Base-by-base conservation (phyloP, 257 asterid genomes). In the Marsdenia floribunda region DNA sequence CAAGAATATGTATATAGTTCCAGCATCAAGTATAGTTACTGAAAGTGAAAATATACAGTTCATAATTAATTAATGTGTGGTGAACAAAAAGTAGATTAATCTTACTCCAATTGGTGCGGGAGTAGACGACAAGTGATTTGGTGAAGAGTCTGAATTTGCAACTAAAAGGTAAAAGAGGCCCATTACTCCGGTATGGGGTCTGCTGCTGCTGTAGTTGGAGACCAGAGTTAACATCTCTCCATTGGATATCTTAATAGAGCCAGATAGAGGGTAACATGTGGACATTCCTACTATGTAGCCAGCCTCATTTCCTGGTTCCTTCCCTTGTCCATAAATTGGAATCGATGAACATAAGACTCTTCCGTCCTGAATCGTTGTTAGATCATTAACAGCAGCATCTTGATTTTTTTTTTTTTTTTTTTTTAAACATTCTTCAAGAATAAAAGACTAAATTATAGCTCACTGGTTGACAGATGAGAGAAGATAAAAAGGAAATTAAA, bases 281-380 rank as follows among this genome's bases (percentile, higher is more conserved):
- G 97, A 82, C 97, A 91, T 93, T 60, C 98, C 98, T 15, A 93
- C 97, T 4, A 90, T 82, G 79, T 85, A 89, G 71, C 98, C 98
- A 11, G 88, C 90, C 78, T 93, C 98, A 42, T 93, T 89, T 68
- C 97, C 98, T 57, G 87, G 81, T 81, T 91, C 90, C 13, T 84
- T 77, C 53, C 97, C 97, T 3, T 71, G 76, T 65, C 97, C 98
- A 24, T 93, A 93, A 3, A 76, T 85, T 50, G 97, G 97, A 70
- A 44, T 9, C 0, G 98, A 91, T 5, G 91, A 87, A 82, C 98
- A 93, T 81, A 90, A 85, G 46, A 77, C 86, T 61, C 91, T 80
- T 74, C 93, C 96, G 68, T 89, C 92, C 98, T 93, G 79, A 44
- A 77, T 21, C 72, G 33, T 29, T 29, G 33, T 29, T 29, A 29